A percentile compares a stretch with the other conserved stretches of the same genome.
Conservation (phyloP, 1,284 basidiomycete genomes). For the Malassezia restricta region DNA sequence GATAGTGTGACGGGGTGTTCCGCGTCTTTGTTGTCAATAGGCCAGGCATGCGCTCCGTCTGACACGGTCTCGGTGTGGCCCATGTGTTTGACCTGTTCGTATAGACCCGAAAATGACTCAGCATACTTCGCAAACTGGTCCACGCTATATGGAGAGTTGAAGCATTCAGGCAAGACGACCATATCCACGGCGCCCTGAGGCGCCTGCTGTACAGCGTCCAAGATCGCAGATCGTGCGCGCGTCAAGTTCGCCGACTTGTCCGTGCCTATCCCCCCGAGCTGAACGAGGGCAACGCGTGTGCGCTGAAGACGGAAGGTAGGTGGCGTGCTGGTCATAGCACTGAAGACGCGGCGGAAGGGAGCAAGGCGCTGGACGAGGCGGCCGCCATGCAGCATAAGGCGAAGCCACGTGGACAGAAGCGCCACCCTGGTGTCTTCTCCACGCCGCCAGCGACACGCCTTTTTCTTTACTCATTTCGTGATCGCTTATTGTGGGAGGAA, state of each 20-base stretch:
- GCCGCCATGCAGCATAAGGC: neutral
- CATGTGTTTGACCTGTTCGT: conserved; percentile 27
- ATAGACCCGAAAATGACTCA: conserved; percentile 34
- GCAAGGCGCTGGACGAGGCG: neutral
- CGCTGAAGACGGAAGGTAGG: conserved; percentile 20
- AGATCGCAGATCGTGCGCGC: conserved; percentile 22
- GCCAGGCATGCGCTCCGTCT: conserved; percentile 25
- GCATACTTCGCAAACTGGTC: conserved; percentile 48
- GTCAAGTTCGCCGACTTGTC: conserved; percentile 38
- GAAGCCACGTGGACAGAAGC: conserved; percentile 3
- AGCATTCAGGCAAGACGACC: conserved; percentile 63
- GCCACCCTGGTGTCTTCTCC: neutral
- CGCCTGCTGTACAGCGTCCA: conserved; percentile 11
- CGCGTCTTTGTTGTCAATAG: conserved; percentile 23
- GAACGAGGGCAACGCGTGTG: conserved; percentile 32
- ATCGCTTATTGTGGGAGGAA: conserved; percentile 19
- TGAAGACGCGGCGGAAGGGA: neutral
- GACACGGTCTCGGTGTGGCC: conserved; percentile 19
- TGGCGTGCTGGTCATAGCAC: conserved; percentile 5
- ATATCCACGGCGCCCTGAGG: conserved; percentile 24
- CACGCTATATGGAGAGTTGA: conserved; percentile 92
- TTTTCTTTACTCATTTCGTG: conserved; percentile 16
- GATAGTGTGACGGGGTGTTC: conserved; percentile 51
- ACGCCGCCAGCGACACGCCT: neutral
- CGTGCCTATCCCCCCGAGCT: conserved; percentile 34